These are phyloP conservation scores for Candida tunisiensis DNA, from an alignment of 1,139 yeast species.

Conservation along the genomic window DNA sequence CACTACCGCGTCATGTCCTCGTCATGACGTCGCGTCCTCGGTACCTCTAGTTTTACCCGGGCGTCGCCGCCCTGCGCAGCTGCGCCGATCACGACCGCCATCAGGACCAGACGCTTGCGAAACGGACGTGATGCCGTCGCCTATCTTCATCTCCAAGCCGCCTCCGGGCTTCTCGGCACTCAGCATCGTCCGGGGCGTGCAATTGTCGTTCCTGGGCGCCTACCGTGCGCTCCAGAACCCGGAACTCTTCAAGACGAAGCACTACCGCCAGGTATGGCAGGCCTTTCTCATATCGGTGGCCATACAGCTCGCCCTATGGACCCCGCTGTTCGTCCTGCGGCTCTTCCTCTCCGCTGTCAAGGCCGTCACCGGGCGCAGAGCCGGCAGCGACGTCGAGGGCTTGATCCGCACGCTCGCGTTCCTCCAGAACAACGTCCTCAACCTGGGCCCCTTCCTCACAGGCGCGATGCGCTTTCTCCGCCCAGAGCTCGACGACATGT, in stretches of 20 bases:
- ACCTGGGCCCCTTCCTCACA: constrained; percentile 27
- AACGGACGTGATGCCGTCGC: constrained; percentile 42
- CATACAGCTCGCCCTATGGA: constrained; percentile 23
- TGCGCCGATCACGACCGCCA: no score
- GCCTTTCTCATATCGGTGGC: constrained; percentile 23
- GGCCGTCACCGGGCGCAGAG: constrained; percentile 2
- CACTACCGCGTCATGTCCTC: no score
- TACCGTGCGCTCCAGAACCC: constrained; percentile 34
- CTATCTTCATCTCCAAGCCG: constrained; percentile 31
- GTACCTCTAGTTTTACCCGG: no score
- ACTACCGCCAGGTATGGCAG: constrained; percentile 20
- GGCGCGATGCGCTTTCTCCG: constrained; percentile 24
- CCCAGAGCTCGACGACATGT: constrained; percentile 22
- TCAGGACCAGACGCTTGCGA: no score
- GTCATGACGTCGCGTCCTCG: no score
- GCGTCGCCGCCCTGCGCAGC: no score
- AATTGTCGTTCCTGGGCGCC: constrained; percentile 32
- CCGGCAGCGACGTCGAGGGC: constrained; percentile 6
- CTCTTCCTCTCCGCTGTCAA: constrained; percentile 6
- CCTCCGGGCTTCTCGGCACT: constrained; percentile 30
- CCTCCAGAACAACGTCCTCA: constrained; percentile 24
- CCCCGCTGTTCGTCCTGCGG: constrained; percentile 16
- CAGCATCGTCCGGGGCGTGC: constrained; percentile 36
- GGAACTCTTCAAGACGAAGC: constrained; percentile 18
- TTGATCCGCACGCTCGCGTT: constrained; percentile 14